Evolutionary conservation across 371 early-diverging fungal genomes (phyloP), one percentile per base, ranked within the genome.

Genomic region (Nosema muscidifuracis): DNA sequence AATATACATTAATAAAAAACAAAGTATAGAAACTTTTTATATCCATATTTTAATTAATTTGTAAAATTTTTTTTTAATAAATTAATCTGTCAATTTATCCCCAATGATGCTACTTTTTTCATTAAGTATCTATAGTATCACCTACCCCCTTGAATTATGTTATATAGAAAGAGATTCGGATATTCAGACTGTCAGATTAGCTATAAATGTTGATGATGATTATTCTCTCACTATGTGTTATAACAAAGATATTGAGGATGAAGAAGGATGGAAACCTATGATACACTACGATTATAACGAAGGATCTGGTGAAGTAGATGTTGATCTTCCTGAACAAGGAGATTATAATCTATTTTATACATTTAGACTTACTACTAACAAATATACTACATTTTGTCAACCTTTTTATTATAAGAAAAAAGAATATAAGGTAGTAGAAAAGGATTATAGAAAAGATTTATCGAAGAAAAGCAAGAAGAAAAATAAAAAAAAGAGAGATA

Each of bases 251-350:
- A n/a, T 47, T n/a, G 47, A 47, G 4, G n/a, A 47, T 47, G 10
- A 47, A 47, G 47, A 47, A 47, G 47, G 47, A 47, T 47, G 47
- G 47, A 47, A 20, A 47, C 18, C 13, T 20, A 47, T 47, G 47
- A n/a, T n/a, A 13, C 20, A n/a, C 18, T 47, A 47, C 20, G 47
- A 47, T n/a, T 4, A 12, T 3, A n/a, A 20, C 4, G 47, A 10
- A 20, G 13, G n/a, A n/a, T n/a, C n/a, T n/a, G n/a, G 18, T 12
- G 47, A 13, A n/a, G 47, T 47, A 20, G 13, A 4, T n/a, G 47
- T 47, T 10, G 47, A 47, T 4, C 20, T 47, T 4, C 47, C 47
- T n/a, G n/a, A 47, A 20, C 4, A 4, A 6, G 47, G 47, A 20
- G 3, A n/a, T 47, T 47, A n/a, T 47, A n/a, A 47, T 13, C n/a